Evolutionary conservation across 176 grass and related monocot genomes (phyloP).

Genomic region (Olyra latifolia): DNA sequence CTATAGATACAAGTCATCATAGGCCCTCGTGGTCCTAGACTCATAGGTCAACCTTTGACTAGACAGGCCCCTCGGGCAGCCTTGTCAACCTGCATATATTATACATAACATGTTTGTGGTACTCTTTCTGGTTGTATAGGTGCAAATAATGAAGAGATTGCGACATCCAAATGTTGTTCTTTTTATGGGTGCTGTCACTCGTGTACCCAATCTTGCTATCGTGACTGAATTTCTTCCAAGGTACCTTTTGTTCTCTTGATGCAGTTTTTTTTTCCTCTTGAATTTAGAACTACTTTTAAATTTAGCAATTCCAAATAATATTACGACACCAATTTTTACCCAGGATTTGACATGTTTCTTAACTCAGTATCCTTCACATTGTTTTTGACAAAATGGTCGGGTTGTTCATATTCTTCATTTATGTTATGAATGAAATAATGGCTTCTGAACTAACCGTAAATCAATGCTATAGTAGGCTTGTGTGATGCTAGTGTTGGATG

Average conservation of each 20-base stretch:
- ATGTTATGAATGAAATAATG: not conserved
- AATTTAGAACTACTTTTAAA: not conserved
- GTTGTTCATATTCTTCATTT: not conserved
- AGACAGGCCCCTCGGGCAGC: not conserved
- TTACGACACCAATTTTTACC: not conserved
- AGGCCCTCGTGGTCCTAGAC: not conserved
- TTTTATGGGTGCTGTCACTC: slow-evolving; percentile 96
- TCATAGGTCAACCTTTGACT: not conserved
- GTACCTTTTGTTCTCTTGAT: slow-evolving; percentile 50
- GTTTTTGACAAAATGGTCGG: slow-evolving; percentile 10
- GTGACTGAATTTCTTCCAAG: slow-evolving; percentile 98
- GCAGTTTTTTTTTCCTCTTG: slow-evolving; percentile 6
- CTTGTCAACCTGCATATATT: not conserved
- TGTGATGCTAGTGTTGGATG: not conserved
- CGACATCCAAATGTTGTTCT: slow-evolving; percentile 99
- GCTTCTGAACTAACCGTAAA: not conserved
- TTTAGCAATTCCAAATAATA: not conserved
- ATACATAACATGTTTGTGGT: not conserved
- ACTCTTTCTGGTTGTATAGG: slow-evolving; percentile 53
- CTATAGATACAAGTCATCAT: not conserved
- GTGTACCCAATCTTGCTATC: slow-evolving; percentile 87
- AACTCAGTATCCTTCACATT: slow-evolving; percentile 2
- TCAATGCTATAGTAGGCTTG: slow-evolving; percentile 1
- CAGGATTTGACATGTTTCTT: slow-evolving; percentile 1
- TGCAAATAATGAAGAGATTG: slow-evolving; percentile 93